Evolutionary conservation across 106 monocot genomes (phyloP), one percentile per base, ranked within the genome.

Genomic region (Acorus gramineus): DNA sequence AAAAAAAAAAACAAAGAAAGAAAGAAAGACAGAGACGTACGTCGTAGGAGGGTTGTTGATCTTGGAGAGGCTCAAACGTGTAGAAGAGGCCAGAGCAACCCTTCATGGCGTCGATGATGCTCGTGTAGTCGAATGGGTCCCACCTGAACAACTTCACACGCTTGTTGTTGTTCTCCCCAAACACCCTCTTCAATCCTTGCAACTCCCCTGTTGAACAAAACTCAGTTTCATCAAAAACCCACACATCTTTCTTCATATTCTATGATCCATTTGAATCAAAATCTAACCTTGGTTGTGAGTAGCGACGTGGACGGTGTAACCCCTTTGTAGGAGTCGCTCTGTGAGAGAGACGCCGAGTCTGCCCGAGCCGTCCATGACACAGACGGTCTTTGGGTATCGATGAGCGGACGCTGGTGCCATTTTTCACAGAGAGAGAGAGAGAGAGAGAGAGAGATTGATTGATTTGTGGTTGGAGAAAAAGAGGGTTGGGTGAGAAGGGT

Each of bases 71-170:
- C 28, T 28, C 28, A 28, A 28, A 28, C 28, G 28, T 28, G 28
- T 85, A 90, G 87, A 96, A 90, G n/a, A 90, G 64, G 47, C 90
- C 95, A n/a, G 86, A 82, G 78, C 95, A 28, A 28, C 28, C 28
- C 28, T 28, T 28, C 28, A 28, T 28, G 28, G 28, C 28, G 28
- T 28, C 28, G 28, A 28, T 28, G 28, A 28, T 28, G 28, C 76
- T 90, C 47, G 87, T 82, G 72, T 87, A 96, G 60, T 90, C 90
- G 57, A 87, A 87, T 4, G 86, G 87, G 66, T 96, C 95, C n/a
- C 72, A 55, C 47, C 60, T 56, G 65, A 96, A 96, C 42, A 80
- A 11, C 77, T 74, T 85, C 50, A 90, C 65, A 55, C 80, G 52
- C 60, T 66, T 67, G 52, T 50, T 70, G 57, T 74, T 81, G 3